Conservation (phyloP, 2,329 filamentous ascomycete species). For the Talaromyces atroroseus region DNA sequence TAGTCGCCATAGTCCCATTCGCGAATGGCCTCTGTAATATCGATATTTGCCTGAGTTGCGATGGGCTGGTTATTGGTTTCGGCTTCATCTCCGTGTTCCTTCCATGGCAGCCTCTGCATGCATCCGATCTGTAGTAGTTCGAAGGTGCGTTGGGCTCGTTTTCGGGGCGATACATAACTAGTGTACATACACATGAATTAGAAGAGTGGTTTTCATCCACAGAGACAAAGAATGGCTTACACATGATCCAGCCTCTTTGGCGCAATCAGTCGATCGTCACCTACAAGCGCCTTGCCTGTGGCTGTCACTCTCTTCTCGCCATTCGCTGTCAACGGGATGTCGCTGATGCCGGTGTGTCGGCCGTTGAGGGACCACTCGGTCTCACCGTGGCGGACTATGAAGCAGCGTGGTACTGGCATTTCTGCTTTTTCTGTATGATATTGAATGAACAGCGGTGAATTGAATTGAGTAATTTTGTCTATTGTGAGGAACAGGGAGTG, state of each 20-base stretch:
- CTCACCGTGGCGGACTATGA: slow-evolving; percentile 84
- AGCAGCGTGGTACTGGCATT: slow-evolving; percentile 63
- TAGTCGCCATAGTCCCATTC: slow-evolving; percentile 90
- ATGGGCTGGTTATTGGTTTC: slow-evolving; percentile 28
- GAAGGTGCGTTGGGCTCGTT: slow-evolving; percentile 78
- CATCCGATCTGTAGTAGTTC: slow-evolving; percentile 76
- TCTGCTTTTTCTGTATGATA: neutral
- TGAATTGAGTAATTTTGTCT: neutral
- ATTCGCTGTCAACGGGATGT: slow-evolving; percentile 76
- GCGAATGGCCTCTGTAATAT: slow-evolving; percentile 62
- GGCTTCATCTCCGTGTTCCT: slow-evolving; percentile 27
- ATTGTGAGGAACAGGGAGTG: neutral
- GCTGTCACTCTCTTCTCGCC: slow-evolving; percentile 71
- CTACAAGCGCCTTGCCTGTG: slow-evolving; percentile 79
- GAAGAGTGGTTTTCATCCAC: neutral
- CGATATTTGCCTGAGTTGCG: slow-evolving; percentile 55
- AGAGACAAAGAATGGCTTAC: slow-evolving; percentile 43
- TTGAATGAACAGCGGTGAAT: neutral
- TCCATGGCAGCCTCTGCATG: slow-evolving; percentile 66
- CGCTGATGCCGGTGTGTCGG: slow-evolving; percentile 76
- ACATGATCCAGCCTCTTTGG: slow-evolving; percentile 77
- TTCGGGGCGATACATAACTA: slow-evolving; percentile 78
- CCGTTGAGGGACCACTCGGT: slow-evolving; percentile 92
- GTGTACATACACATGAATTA: neutral
- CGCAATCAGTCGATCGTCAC: slow-evolving; percentile 76